A percentile compares a stretch with the other conserved stretches of the same genome.
These are phyloP conservation scores for Picea sitchensis DNA, from an alignment of 75 land plant genomes.

Conservation along the genomic window DNA sequence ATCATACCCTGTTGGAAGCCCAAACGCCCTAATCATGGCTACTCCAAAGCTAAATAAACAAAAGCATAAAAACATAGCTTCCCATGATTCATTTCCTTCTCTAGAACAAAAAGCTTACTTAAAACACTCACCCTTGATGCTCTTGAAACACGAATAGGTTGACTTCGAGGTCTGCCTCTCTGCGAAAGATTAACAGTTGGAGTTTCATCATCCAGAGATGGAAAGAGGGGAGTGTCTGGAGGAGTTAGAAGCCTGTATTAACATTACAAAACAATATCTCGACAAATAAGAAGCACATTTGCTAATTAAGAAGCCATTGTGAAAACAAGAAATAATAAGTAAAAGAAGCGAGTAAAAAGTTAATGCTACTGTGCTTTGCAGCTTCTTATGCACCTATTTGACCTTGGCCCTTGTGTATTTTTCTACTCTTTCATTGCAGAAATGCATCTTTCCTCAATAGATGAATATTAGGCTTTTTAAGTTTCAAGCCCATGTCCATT, in stretches of 20 bases:
- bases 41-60: not conserved
- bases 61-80: not conserved
- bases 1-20: not conserved
- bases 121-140: slow-evolving; percentile 36
- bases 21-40: not conserved
- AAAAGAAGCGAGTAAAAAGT: no score
- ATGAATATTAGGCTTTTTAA: not conserved
- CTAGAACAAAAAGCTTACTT: not conserved
- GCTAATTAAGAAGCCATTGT: not conserved
- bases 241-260: slow-evolving; percentile 83
- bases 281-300: slow-evolving; percentile 2
- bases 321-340: not conserved
- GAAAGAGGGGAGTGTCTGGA: slow-evolving; percentile 93
- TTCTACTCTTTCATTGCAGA: no score
- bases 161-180: slow-evolving; percentile 54
- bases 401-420: no score
- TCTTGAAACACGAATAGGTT: slow-evolving; percentile 49
- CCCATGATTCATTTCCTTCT: no score
- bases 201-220: slow-evolving; percentile 79
- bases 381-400: no score
- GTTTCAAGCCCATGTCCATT: not conserved
- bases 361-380: no score
- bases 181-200: slow-evolving; percentile 27
- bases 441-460: not conserved
- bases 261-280: slow-evolving; percentile 1